These are phyloP conservation scores for Saccharomycopsis sp. DNA, from an alignment of 805 yeast genomes.

Conservation along the genomic window DNA sequence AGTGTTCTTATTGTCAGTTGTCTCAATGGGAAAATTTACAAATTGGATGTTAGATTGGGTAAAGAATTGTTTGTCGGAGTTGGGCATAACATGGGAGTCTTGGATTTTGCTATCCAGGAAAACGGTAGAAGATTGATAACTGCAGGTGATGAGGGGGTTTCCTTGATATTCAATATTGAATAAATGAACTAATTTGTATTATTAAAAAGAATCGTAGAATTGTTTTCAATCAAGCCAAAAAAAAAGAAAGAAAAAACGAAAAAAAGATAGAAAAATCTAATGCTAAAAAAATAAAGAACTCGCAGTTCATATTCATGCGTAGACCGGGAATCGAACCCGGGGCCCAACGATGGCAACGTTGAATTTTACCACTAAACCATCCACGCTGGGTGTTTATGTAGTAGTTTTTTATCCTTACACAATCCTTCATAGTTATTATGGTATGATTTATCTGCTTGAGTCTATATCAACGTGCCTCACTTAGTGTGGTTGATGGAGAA, in stretches of 20 bases:
- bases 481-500: too few species aligned
- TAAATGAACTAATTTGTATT: too few species aligned
- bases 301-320: conserved; percentile 30
- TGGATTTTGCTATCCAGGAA: conserved; percentile 70
- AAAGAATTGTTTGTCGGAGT: conserved; percentile 62
- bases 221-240: too few species aligned
- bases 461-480: too few species aligned
- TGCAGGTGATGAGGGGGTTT: conserved; percentile 97
- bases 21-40: conserved; percentile 79
- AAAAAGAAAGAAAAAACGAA: too few species aligned
- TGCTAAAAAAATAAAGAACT: background rate
- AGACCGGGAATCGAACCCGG: conserved; percentile 57
- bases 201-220: too few species aligned
- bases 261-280: too few species aligned
- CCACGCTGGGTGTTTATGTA: conserved; percentile 32
- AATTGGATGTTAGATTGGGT: conserved; percentile 88
- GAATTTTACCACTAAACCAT: conserved; percentile 54
- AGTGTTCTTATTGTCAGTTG: conserved; percentile 62
- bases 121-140: conserved; percentile 68
- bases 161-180: conserved; percentile 51
- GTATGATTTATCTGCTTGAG: too few species aligned
- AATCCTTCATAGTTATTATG: too few species aligned
- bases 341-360: conserved; percentile 53
- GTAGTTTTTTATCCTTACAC: too few species aligned
- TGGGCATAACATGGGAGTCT: conserved; percentile 92